Base-by-base conservation (phyloP, 2,329 filamentous ascomycete species). In the Coniochaeta prunicola region DNA sequence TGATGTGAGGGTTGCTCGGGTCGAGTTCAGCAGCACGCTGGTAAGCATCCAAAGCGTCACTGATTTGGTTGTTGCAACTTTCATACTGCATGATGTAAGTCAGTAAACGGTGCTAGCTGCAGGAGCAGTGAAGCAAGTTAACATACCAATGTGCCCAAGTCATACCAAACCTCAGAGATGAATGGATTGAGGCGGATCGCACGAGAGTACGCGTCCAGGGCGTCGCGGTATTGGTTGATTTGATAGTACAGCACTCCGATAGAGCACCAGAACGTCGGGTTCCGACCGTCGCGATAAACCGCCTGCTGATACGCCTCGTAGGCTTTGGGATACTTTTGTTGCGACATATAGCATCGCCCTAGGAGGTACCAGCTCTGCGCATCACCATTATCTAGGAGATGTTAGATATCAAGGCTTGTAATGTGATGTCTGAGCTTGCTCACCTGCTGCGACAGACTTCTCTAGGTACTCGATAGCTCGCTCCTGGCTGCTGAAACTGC, bases 91-190 rank as follows among this genome's bases (percentile, higher is more conserved):
- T 13, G 2, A 57, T 38, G 24, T 8, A 53, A 59, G 59, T 65
- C 57, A 59, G 59, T 61, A 40, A 60, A 24, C 15, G 31, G 59
- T 58, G 63, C 60, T 64, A 68, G 62, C 58, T 57, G 57, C 60
- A 61, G 53, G 10, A 19, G 57, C 36, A 58, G 48, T 53, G 60
- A 60, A 58, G 62, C 36, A 59, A 62, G 60, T 59, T 68, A 62
- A 83, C 89, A 80, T 83, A 96, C 91, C 79, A 99, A 70, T 67
- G 94, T 99, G 62, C 94, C 94, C 40, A 99, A 80, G 73, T 99
- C 94, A 74, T 97, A 99, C 94, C 94, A 99, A 57, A 99, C 94
- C 74, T 99, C 94, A 1, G 92, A 97, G 64, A 99, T 97, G 78
- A 96, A 97, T 5, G 94, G 94, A 71, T 97, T 99, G 67, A 99